A percentile compares a stretch with the other conserved stretches of the same genome.
These are phyloP conservation scores for Rhynchospora breviuscula DNA, from an alignment of 176 grass and related monocot genomes.

Conservation along the genomic window DNA sequence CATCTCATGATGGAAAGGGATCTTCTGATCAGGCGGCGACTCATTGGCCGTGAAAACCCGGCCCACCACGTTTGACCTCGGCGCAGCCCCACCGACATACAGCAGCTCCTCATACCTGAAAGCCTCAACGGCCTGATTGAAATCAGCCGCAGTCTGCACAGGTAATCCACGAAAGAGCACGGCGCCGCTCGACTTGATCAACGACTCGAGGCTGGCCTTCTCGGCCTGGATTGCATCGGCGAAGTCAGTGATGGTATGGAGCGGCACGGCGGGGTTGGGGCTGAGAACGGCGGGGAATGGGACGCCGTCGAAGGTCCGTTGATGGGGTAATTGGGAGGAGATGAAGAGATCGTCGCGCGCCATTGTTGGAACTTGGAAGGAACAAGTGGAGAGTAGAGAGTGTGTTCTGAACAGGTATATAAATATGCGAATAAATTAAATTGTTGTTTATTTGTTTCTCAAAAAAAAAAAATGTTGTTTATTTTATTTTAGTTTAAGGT, in stretches of 20 bases:
- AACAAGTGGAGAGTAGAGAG: not conserved
- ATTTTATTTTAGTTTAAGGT: no score
- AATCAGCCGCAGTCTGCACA: slow-evolving; percentile 39
- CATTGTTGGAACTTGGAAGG: not conserved
- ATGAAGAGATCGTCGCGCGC: slow-evolving; percentile 26
- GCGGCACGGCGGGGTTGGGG: not conserved
- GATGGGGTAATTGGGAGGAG: slow-evolving; percentile 44
- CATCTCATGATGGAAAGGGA: slow-evolving; percentile 99
- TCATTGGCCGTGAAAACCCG: slow-evolving; percentile 95
- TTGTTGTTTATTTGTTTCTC: not conserved
- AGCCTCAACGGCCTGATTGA: slow-evolving; percentile 62
- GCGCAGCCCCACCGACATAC: slow-evolving; percentile 85
- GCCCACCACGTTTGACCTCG: slow-evolving; percentile 75
- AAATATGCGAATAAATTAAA: not conserved
- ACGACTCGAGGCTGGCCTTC: slow-evolving; percentile 45
- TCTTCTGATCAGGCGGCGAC: slow-evolving; percentile 90
- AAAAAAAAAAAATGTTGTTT: no score
- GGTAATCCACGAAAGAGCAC: slow-evolving; percentile 78
- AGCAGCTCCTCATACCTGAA: slow-evolving; percentile 90
- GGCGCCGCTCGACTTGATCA: slow-evolving; percentile 53
- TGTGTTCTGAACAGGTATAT: not conserved
- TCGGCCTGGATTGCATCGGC: slow-evolving; percentile 38
- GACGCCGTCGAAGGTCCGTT: slow-evolving; percentile 52
- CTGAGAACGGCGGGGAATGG: slow-evolving; percentile 67
- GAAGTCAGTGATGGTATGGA: slow-evolving; percentile 27